A percentile compares a stretch with the other conserved stretches of the same genome.
Conservation (phyloP, 495 filamentous ascomycete genomes). For the Umbilicaria muhlenbergii region DNA sequence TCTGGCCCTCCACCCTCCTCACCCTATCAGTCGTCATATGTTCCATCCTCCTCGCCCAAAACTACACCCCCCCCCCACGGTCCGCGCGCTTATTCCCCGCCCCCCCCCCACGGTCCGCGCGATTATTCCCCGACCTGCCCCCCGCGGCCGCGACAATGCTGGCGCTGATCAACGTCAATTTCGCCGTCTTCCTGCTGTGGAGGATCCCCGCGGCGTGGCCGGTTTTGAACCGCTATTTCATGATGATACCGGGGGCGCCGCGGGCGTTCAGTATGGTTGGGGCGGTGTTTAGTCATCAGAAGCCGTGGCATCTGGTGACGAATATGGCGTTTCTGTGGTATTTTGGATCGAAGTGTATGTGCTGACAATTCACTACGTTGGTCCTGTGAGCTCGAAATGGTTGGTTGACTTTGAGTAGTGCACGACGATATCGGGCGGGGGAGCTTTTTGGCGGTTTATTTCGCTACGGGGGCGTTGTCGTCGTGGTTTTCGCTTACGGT, state of each 20-base stretch:
- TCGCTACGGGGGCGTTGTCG: constrained; percentile 49
- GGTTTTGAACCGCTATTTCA: constrained; percentile 66
- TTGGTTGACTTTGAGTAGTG: constrained; percentile 21
- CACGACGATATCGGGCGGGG: constrained; percentile 83
- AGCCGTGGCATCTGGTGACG: constrained; percentile 40
- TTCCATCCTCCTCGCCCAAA: constrained; percentile 36
- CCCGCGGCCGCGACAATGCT: constrained; percentile 65
- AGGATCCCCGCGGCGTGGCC: constrained; percentile 51
- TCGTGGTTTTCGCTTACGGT: constrained; percentile 45
- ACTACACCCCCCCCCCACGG: constrained; percentile 46
- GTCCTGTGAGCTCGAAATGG: neutral
- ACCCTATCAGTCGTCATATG: constrained; percentile 33
- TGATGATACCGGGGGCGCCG: constrained; percentile 55
- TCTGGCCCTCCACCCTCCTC: constrained; percentile 49
- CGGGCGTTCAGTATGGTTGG: constrained; percentile 47
- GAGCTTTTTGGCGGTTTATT: constrained; percentile 65
- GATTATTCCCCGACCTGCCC: constrained; percentile 59
- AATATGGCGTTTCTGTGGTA: constrained; percentile 55
- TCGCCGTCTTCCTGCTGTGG: constrained; percentile 48
- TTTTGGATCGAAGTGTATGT: constrained; percentile 39
- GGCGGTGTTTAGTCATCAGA: constrained; percentile 67
- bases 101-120: constrained; percentile 45
- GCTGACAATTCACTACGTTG: neutral
- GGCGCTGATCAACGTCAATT: constrained; percentile 48
- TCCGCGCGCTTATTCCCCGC: constrained; percentile 52